Percentiles rank a stretch among this genome's conserved stretches.
Evolutionary conservation across 2,329 filamentous ascomycete species (phyloP).

Genomic region (Huntiella decipiens): DNA sequence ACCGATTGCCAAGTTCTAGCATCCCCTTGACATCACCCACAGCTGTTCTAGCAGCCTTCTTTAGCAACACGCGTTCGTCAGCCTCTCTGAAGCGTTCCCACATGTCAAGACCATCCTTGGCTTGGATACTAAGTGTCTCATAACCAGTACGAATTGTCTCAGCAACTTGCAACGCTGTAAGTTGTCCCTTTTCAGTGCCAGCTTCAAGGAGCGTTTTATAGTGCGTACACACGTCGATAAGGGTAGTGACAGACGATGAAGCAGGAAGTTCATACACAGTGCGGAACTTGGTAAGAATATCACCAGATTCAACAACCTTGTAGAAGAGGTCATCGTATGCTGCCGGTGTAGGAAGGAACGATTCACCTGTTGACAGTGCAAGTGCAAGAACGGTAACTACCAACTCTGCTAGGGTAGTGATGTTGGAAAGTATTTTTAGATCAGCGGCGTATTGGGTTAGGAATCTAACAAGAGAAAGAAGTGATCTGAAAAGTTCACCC

Average conservation of each 20-base stretch:
- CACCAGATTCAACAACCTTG: constrained; percentile 85
- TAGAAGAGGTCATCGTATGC: constrained; percentile 96
- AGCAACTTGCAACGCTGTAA: constrained; percentile 69
- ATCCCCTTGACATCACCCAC: constrained; percentile 33
- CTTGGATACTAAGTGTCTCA: constrained; percentile 80
- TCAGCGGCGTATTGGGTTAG: constrained; percentile 71
- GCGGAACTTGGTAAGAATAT: constrained; percentile 64
- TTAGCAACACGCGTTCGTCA: constrained; percentile 65
- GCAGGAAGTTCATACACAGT: constrained; percentile 48
- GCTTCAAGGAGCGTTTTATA: constrained; percentile 64
- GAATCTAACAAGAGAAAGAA: constrained; percentile 78
- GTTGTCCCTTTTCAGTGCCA: constrained; percentile 13
- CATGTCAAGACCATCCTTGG: constrained; percentile 66
- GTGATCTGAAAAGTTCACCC: constrained; percentile 80
- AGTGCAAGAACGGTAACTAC: constrained; percentile 71
- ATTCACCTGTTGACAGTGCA: constrained; percentile 69
- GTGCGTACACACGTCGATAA: constrained; percentile 66
- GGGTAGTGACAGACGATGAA: constrained; percentile 55
- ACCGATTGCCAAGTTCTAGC: background rate
- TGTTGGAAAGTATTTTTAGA: constrained; percentile 46
- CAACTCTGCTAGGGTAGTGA: constrained; percentile 55
- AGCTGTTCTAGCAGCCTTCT: constrained; percentile 65
- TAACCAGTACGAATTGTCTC: constrained; percentile 93
- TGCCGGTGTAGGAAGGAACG: constrained; percentile 70
- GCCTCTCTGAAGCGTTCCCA: constrained; percentile 79